Conservation (phyloP, 441 rosid species). For the Jatropha multifida region DNA sequence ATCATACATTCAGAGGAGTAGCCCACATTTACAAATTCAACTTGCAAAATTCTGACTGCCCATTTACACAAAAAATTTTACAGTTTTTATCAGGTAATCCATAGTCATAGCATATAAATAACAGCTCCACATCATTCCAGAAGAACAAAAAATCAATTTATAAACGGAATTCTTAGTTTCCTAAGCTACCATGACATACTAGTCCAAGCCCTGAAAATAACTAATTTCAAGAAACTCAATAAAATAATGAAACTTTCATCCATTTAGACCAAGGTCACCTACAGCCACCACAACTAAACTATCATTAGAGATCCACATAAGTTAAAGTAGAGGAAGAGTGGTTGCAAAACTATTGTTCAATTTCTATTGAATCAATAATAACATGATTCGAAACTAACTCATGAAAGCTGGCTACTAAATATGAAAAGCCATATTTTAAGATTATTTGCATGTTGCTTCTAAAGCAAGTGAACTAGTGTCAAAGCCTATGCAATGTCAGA, state of each 20-base stretch:
- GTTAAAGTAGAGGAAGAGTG: background rate
- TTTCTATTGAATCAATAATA: background rate
- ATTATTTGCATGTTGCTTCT: background rate
- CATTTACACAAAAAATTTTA: background rate
- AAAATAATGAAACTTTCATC: background rate
- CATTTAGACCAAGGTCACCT: background rate
- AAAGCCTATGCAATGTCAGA: conserved; percentile 15
- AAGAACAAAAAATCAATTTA: conserved; percentile 7
- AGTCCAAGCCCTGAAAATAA: background rate
- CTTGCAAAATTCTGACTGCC: background rate
- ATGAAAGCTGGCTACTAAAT: background rate
- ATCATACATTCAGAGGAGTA: background rate
- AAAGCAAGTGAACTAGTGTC: background rate
- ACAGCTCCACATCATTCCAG: background rate
- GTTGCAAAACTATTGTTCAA: background rate
- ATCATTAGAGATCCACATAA: background rate
- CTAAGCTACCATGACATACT: background rate
- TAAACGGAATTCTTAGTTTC: background rate
- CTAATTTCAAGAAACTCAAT: background rate
- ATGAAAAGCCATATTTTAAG: background rate
- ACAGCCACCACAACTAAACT: background rate
- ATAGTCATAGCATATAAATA: background rate
- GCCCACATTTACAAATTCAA: no score
- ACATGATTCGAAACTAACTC: background rate
- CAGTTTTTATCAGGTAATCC: background rate